Evolutionary conservation across 1,284 basidiomycete genomes (phyloP), one percentile per base, ranked within the genome.

Genomic region (Irpex sp.): DNA sequence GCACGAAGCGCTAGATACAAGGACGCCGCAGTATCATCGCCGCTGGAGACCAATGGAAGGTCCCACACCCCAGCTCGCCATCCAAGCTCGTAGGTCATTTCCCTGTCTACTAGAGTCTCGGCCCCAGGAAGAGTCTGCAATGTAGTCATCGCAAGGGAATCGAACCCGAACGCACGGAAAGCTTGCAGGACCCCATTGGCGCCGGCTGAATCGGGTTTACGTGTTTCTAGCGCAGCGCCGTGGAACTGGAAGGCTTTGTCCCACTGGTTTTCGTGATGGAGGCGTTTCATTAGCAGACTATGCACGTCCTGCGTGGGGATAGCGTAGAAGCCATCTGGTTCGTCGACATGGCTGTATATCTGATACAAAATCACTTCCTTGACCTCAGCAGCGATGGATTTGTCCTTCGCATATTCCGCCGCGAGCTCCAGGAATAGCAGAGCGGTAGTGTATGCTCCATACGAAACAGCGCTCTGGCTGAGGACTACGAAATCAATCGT

Each of bases 271-370:
- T 99, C 97, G 69, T 99, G 97, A 68, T 94, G 91, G 64, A 97
- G 89, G 3, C 94, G 87, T 65, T 87, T 90, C 52, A 96, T 81
- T 40, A 98, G 82, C 63, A 95, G 91, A 51, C 86, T 83, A 34
- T 86, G 84, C 11, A 93, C 82, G 70, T 98, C 87, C 21, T 79
- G 75, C n/a, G 88, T 85, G 65, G 88, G 83, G 65, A 98, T 94
- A 1, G 94, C 95, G 74, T 99, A 99, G 74, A 99, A 99, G 0
- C 97, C 95, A 70, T 99, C 97, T 0, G 96, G 96, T 71, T 99
- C 97, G 71, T 97, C 95, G 63, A 99, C 94, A 71, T 94, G 93
- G 66, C 87, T 89, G 73, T 98, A 99, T 59, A 98, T 94, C 60
- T 92, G 88, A 76, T 96, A 97, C 55, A 98, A 79, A 38, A 96